phyloP scores from a whole-genome alignment of 371 early-diverging fungal genomes.

The Rhizopus sp. region DNA sequence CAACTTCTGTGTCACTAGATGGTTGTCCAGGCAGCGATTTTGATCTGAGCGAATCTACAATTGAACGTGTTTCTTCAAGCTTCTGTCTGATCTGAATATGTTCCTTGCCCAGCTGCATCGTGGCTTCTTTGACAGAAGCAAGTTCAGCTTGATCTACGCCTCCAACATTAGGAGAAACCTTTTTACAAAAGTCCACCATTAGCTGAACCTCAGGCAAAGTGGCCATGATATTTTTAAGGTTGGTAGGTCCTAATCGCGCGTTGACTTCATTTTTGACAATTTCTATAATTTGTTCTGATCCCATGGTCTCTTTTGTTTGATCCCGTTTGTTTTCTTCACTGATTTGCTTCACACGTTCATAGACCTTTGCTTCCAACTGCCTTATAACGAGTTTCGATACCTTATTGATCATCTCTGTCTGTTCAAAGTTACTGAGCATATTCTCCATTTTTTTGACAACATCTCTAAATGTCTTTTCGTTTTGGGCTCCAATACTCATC shows the following conservation, averaged over 20 bases:
- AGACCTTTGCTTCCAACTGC: conserved; percentile 7
- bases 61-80: conserved; percentile 1
- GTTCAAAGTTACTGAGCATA: conserved; percentile 5
- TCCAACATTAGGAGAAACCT: background rate
- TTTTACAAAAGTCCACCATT: conserved; percentile 1
- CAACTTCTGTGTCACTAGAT: too few relatives aligned
- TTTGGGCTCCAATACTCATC: background rate
- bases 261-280: conserved; percentile 5
- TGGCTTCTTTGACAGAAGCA: background rate
- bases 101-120: background rate
- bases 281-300: background rate
- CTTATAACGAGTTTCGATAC: background rate
- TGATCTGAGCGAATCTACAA: conserved; percentile 9
- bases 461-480: background rate
- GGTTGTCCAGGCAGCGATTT: background rate
- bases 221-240: conserved; percentile 6
- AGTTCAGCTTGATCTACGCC: background rate
- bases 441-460: conserved; percentile 4
- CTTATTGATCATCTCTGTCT: background rate
- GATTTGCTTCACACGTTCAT: conserved; percentile 1
- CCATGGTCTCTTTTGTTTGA: background rate
- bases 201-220: conserved; percentile 12
- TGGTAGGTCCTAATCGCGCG: background rate
- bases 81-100: background rate
- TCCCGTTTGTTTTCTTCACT: background rate